Conservation (phyloP, 768 basidiomycete genomes). For the Paxillus ammoniavirescens region DNA sequence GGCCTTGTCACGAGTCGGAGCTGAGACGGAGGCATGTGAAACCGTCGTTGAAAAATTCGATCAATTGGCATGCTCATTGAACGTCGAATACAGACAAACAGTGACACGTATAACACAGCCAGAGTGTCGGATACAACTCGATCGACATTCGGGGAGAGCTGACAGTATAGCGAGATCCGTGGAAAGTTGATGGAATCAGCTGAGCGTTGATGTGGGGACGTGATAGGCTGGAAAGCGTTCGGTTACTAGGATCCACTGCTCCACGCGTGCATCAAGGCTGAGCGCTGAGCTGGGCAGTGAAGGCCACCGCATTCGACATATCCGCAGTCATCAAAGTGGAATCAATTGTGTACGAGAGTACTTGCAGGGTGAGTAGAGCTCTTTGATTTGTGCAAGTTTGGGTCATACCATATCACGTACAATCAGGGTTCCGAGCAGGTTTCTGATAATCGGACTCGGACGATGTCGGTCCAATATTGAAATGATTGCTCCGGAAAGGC, state of each 20-base stretch:
- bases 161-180: too few species aligned
- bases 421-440: neutral
- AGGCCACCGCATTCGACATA: neutral
- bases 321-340: neutral
- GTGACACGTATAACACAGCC: too few species aligned
- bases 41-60: too few species aligned
- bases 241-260: neutral
- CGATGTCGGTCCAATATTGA: neutral
- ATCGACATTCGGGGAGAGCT: too few species aligned
- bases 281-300: neutral
- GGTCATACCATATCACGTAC: conserved; percentile 15
- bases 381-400: neutral
- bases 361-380: neutral
- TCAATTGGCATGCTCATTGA: too few species aligned
- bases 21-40: too few species aligned
- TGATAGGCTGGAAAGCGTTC: neutral
- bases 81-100: too few species aligned
- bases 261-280: neutral
- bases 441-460: neutral
- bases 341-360: neutral
- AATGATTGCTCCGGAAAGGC: neutral
- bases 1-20: too few species aligned
- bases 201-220: neutral
- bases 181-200: too few species aligned
- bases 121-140: too few species aligned